Percentiles rank a stretch among this genome's conserved stretches.
Conservation (phyloP, 192 early-diverging fungal species). For the Pilaira anomala region DNA sequence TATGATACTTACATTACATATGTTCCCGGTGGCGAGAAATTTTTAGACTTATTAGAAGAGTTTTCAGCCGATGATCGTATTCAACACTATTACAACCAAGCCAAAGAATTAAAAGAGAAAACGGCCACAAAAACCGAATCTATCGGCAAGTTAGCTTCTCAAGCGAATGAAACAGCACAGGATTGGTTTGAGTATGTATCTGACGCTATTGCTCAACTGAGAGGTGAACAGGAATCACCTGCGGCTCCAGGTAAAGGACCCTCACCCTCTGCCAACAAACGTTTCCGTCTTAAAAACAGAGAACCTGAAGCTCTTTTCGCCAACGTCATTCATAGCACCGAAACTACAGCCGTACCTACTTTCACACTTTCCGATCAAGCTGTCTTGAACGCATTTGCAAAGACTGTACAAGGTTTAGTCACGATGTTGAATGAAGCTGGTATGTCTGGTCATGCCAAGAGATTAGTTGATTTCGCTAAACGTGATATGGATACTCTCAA, state of each 20-base stretch:
- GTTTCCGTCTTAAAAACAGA: not conserved
- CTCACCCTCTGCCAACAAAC: not conserved
- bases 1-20: constrained; percentile 55
- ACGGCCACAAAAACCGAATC: constrained; percentile 40
- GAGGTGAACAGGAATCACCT: constrained; percentile 18
- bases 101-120: constrained; percentile 14
- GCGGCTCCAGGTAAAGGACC: constrained; percentile 6
- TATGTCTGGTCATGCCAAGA: constrained; percentile 47
- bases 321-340: constrained; percentile 15
- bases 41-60: constrained; percentile 50
- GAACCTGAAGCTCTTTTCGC: not conserved
- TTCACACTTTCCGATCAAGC: not conserved
- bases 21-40: constrained; percentile 57
- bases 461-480: constrained; percentile 59
- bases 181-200: constrained; percentile 36
- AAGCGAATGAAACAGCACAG: constrained; percentile 18
- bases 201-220: constrained; percentile 31
- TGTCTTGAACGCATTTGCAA: constrained; percentile 23
- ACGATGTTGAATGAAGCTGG: constrained; percentile 24
- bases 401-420: constrained; percentile 30
- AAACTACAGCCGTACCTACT: not conserved
- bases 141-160: constrained; percentile 1
- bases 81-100: constrained; percentile 18
- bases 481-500: constrained; percentile 44
- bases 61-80: constrained; percentile 33